Evolutionary conservation across 1,139 yeast genomes (phyloP), one percentile per base, ranked within the genome.

Genomic region (Magnusiomyces suaveolens): DNA sequence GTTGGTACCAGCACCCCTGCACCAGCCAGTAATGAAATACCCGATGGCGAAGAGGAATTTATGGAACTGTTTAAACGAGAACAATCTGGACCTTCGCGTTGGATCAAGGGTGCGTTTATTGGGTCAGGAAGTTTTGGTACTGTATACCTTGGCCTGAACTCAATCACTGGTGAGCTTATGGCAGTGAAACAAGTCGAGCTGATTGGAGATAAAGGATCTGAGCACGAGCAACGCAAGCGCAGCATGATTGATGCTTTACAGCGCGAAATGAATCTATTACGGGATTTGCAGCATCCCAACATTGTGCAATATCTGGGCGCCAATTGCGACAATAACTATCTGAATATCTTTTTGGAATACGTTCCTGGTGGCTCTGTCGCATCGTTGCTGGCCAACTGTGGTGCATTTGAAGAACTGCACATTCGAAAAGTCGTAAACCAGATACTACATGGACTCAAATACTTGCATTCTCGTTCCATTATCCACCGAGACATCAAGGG

Each of bases 331-430:
- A 84, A 81, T 16, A 76, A 79, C 44, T 77, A 74, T 60, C 70
- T 90, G 58, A 90, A 89, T 65, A 89, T 92, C 59, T 92, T 89
- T 66, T 73, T 92, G 59, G 97, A 92, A 65, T 92, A 92, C 66
- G 95, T 92, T 39, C 97, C 97, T 1, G 98, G 98, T 58, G 98
- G 98, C 0, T 87, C 96, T 0, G 92, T 92, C 2, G 89, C 89
- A 55, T 80, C 92, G 2, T 82, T 92, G 89, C 72, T 89, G 49
- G 77, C 79, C 52, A 85, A 83, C 59, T 89, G 89, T 65, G 97
- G 97, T 0, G 95, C 95, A 4, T 87, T 89, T 70, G 96, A 88
- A 67, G 96, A 88, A 66, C 92, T 95, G 0, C 75, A 89, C 63
- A 84, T 89, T 54, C 73, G 92, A 50, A 88, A 86, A 65, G 89